Evolutionary conservation across 2,329 filamentous ascomycete species (phyloP).

Genomic region (Nothomitra cinnamomea): DNA sequence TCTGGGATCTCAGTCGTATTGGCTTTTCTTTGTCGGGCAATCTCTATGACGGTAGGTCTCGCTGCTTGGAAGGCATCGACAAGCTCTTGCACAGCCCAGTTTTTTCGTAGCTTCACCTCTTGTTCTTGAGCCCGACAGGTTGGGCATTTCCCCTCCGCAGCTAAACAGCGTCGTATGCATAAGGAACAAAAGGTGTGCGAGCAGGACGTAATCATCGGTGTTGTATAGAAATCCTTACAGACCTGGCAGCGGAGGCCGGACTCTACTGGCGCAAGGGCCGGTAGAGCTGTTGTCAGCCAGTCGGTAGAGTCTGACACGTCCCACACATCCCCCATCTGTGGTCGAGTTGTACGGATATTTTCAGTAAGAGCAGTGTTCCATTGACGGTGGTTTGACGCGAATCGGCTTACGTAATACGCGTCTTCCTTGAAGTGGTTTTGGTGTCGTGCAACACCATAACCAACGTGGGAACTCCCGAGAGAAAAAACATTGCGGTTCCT

Average conservation of each 20-base stretch:
- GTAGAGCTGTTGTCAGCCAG: constrained; percentile 57
- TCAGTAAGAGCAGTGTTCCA: background rate
- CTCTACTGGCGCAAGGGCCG: constrained; percentile 54
- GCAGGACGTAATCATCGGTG: constrained; percentile 88
- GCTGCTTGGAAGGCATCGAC: constrained; percentile 60
- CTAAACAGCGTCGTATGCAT: constrained; percentile 77
- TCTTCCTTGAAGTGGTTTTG: background rate
- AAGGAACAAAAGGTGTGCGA: constrained; percentile 93
- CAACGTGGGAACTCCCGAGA: background rate
- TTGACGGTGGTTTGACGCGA: background rate
- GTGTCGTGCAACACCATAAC: background rate
- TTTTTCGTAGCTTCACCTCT: constrained; percentile 67
- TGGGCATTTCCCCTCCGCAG: constrained; percentile 72
- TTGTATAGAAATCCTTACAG: constrained; percentile 93
- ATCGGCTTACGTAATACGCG: constrained; percentile 1
- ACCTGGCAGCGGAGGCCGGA: constrained; percentile 83
- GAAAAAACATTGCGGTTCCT: background rate
- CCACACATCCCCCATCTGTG: constrained; percentile 12
- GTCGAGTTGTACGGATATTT: background rate
- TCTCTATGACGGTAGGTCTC: constrained; percentile 42
- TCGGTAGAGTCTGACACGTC: constrained; percentile 63
- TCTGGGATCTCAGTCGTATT: constrained; percentile 7
- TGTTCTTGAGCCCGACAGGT: constrained; percentile 65
- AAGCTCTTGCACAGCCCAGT: constrained; percentile 71
- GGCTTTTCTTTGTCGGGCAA: constrained; percentile 38